phyloP scores from a whole-genome alignment of 78 protist species.

The Dictyostelium purpureum region DNA sequence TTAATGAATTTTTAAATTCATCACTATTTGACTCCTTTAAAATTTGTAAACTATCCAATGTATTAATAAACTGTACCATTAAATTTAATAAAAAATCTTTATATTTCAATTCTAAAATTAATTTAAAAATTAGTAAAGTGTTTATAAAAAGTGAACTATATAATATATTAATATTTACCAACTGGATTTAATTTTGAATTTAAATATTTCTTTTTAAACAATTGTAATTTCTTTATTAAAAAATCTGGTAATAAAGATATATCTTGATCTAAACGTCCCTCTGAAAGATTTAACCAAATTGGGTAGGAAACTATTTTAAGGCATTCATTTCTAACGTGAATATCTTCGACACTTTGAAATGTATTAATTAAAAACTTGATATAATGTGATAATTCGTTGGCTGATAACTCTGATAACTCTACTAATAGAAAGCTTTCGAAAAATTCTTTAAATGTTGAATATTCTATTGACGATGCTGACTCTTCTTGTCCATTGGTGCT shows the following conservation, averaged over 20 bases:
- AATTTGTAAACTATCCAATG: background rate
- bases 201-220: conserved; percentile 34
- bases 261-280: conserved; percentile 8
- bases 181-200: background rate
- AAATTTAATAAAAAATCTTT: conserved; percentile 18
- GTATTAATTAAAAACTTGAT: conserved; percentile 79
- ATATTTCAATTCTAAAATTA: conserved; percentile 6
- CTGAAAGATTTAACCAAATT: conserved; percentile 32
- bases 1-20: background rate
- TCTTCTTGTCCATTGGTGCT: background rate
- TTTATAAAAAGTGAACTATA: background rate
- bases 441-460: conserved; percentile 35
- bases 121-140: background rate
- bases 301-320: conserved; percentile 65
- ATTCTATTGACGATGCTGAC: background rate
- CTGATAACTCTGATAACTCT: background rate
- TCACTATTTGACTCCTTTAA: background rate
- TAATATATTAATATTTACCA: background rate
- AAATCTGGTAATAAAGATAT: background rate
- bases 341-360: conserved; percentile 83
- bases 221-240: conserved; percentile 10
- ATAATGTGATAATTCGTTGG: background rate
- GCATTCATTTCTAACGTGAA: conserved; percentile 62
- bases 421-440: conserved; percentile 23
- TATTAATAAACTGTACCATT: background rate